phyloP scores from a whole-genome alignment of 495 filamentous ascomycete genomes.

The Opeltia flavorubescens region DNA sequence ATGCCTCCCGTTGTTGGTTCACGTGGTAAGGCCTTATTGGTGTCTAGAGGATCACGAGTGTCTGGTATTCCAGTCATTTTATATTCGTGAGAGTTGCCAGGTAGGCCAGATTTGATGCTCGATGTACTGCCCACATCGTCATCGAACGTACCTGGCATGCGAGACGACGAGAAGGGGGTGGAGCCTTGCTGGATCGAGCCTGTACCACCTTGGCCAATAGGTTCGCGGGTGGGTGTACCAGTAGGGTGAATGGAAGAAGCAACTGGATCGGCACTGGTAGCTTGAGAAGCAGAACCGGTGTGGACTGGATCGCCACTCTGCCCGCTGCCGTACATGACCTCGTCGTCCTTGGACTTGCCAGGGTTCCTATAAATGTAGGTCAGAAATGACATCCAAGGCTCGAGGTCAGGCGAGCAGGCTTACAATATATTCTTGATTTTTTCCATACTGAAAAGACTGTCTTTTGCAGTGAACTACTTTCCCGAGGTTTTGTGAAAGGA shows the following conservation, averaged over 20 bases:
- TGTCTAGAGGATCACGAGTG: conserved; percentile 22
- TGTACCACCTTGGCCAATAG: conserved; percentile 10
- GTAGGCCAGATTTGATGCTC: conserved; percentile 36
- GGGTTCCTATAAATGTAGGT: conserved; percentile 19
- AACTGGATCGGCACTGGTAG: conserved; percentile 9
- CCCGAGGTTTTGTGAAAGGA: neutral
- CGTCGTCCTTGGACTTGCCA: conserved; percentile 28
- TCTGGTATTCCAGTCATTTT: conserved; percentile 13
- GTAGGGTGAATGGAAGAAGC: neutral
- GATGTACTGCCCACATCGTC: conserved; percentile 23
- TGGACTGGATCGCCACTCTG: conserved; percentile 18
- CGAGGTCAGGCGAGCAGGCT: conserved; percentile 11
- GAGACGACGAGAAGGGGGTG: conserved; percentile 7
- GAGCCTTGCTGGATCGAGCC: conserved; percentile 2
- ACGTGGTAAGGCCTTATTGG: conserved; percentile 36
- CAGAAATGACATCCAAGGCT: neutral
- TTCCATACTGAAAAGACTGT: conserved; percentile 9
- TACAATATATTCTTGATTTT: conserved; percentile 30
- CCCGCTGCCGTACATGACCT: conserved; percentile 22
- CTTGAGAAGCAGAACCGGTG: conserved; percentile 9
- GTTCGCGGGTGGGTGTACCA: conserved; percentile 10
- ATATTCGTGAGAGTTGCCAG: conserved; percentile 9
- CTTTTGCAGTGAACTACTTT: neutral
- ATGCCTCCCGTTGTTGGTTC: conserved; percentile 15
- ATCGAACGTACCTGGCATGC: conserved; percentile 14